Conservation (phyloP, 2,329 filamentous ascomycete species). For the Thelonectria discophora region DNA sequence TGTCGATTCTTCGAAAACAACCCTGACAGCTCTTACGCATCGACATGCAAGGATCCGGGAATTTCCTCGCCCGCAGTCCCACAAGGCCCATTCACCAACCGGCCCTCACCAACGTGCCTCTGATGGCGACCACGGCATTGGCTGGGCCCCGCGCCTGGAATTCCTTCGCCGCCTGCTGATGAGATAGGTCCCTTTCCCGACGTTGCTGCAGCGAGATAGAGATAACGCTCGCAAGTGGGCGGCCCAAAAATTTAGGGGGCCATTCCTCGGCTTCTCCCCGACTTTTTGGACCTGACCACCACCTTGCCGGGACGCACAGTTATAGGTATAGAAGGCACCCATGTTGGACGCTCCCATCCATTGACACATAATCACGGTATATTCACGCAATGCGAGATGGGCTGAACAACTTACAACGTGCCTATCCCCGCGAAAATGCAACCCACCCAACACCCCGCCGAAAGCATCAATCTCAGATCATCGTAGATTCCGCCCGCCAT, state of each 20-base stretch:
- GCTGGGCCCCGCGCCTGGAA: slow-evolving; percentile 14
- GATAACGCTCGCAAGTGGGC: slow-evolving; percentile 4
- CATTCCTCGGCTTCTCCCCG: slow-evolving; percentile 10
- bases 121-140: slow-evolving; percentile 31
- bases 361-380: slow-evolving; percentile 1
- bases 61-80: slow-evolving; percentile 38
- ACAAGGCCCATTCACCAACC: slow-evolving; percentile 36
- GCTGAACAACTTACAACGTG: not conserved
- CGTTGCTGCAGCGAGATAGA: not conserved
- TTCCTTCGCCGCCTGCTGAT: not conserved
- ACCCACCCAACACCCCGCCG: slow-evolving; percentile 24
- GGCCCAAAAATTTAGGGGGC: not conserved
- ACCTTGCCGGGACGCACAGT: not conserved
- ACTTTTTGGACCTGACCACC: not conserved
- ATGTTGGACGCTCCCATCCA: not conserved
- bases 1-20: not conserved
- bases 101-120: slow-evolving; percentile 36
- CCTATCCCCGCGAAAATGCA: slow-evolving; percentile 26
- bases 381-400: not conserved
- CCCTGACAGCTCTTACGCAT: not conserved
- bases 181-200: no score
- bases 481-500: slow-evolving; percentile 31
- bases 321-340: not conserved
- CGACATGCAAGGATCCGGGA: slow-evolving; percentile 19
- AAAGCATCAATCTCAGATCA: slow-evolving; percentile 32